phyloP scores from a whole-genome alignment of 1,139 yeast species.

The Protomyces lactucae-debilis region DNA sequence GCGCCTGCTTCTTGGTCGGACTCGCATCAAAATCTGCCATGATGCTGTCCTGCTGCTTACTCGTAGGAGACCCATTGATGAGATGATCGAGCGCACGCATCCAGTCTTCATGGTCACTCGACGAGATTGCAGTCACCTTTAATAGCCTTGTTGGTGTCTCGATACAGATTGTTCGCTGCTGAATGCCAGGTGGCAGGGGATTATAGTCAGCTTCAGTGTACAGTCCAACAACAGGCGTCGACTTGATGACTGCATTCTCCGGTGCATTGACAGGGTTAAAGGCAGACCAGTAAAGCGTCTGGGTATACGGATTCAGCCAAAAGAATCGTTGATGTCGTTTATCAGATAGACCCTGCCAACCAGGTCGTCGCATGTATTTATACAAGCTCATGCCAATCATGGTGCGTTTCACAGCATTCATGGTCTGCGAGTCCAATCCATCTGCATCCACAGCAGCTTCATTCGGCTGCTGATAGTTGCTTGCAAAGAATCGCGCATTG shows the following conservation, averaged over 20 bases:
- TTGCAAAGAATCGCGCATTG: conserved; percentile 5
- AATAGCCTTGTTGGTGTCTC: conserved; percentile 64
- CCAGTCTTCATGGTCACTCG: conserved; percentile 91
- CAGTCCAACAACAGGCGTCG: conserved; percentile 75
- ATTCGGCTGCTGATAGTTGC: not conserved
- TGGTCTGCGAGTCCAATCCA: conserved; percentile 44
- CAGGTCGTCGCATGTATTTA: conserved; percentile 63
- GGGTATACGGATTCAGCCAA: conserved; percentile 94
- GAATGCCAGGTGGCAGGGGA: conserved; percentile 84
- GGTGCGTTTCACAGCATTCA: conserved; percentile 84
- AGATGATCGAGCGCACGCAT: conserved; percentile 74
- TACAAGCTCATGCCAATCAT: conserved; percentile 86
- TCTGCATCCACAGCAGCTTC: not conserved
- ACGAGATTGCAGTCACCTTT: conserved; percentile 79
- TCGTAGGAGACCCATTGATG: conserved; percentile 52
- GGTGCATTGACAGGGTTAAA: conserved; percentile 67
- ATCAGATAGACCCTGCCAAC: conserved; percentile 50
- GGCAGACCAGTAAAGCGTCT: conserved; percentile 85
- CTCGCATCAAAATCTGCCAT: conserved; percentile 17
- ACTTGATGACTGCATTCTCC: conserved; percentile 56
- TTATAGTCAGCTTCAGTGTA: conserved; percentile 78
- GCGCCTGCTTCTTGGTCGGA: not conserved
- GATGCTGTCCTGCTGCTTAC: conserved; percentile 30
- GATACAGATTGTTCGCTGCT: conserved; percentile 76
- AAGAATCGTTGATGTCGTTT: conserved; percentile 85